Evolutionary conservation across 2,329 filamentous ascomycete genomes (phyloP), one percentile per base, ranked within the genome.

Genomic region (Trematosphaeria pertusa): DNA sequence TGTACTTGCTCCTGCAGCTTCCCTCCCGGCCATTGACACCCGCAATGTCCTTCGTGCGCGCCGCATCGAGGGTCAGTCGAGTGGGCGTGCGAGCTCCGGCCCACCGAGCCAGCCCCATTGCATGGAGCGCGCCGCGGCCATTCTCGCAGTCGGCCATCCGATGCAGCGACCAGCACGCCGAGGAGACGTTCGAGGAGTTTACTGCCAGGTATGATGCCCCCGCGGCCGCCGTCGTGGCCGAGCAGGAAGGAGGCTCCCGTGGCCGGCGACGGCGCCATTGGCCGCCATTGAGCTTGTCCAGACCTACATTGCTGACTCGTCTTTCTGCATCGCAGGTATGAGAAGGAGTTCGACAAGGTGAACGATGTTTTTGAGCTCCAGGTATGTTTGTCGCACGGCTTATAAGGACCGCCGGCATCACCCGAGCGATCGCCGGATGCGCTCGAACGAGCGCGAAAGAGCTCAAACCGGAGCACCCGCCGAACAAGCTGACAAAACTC

Each of bases 351-450:
- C 73, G 93, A 99, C 57, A 78, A 80, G 71, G 94, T 99, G 61
- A 91, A 97, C 80, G 94, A 99, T 81, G 93, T 97, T 72, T 99
- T 99, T 77, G 94, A 99, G 87, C 91, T 99, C 72, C 92, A 97
- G 91, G 92, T 96, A 86, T 72, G 83, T 73, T 50, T 35, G 20
- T 42, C 41, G 44, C 43, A 30, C 37, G 31, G 32, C 28, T 19
- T 26, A 24, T 37, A 21, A 34, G 33, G 41, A 26, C 31, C 36
- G 37, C 53, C 52, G 48, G 48, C 37, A 56, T 56, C 48, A 38
- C 45, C 54, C 52, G 47, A 53, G 41, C 20, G 19, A 35, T 36
- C 42, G 46, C 12, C 14, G 40, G 28, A 48, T 14, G 35, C 44
- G 48, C 48, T 47, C 35, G 31, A 41, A 41, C 33, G 37, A 43